Evolutionary conservation across 2,329 filamentous ascomycete species (phyloP), one percentile per base, ranked within the genome.

Genomic region (Aaosphaeria pasadenensis): DNA sequence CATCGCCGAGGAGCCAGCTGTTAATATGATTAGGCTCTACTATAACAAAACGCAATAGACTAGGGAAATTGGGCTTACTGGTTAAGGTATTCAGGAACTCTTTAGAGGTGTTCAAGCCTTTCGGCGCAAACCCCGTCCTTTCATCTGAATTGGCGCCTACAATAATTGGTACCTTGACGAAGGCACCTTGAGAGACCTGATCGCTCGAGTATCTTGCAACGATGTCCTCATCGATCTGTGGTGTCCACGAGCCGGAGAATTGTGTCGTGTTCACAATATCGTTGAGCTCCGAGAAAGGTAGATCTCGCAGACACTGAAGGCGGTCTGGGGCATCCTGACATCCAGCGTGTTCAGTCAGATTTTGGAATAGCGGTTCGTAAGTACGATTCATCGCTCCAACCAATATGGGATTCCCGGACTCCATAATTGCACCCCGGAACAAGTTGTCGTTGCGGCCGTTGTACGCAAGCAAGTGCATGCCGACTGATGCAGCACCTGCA

Each of bases 111-210:
- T 83, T 77, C 52, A 85, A 75, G 5, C 76, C 78, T 4, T 54
- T 63, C 3, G 74, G 72, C 0, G 71, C 75, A 55, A 84, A 84
- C 1, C 71, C 70, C 0, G 77, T 77, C 2, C 82, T 85, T 62
- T 88, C 85, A 53, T 87, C 84, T 1, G 77, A 77, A 60, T 86
- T 87, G 17, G 76, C 76, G 3, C 85, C 84, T 30, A 78, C 71
- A 4, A 87, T 70, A 39, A 86, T 75, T 0, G 83, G 82, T 0
- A 87, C 79, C 45, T 80, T 75, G 47, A 84, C 77, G 51, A 87
- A 85, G n/a, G 75, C 74, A 33, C 82, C 82, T 6, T 73, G 60
- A 2, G 69, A 63, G 4, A 87, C 66, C 53, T 82, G 78, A 5
- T 73, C 60, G 9, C 76, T 77, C 2, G 73, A 74, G 55, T 73